These are phyloP conservation scores for Fomitopsis palustris DNA, from an alignment of 1,284 basidiomycete genomes.

Conservation along the genomic window DNA sequence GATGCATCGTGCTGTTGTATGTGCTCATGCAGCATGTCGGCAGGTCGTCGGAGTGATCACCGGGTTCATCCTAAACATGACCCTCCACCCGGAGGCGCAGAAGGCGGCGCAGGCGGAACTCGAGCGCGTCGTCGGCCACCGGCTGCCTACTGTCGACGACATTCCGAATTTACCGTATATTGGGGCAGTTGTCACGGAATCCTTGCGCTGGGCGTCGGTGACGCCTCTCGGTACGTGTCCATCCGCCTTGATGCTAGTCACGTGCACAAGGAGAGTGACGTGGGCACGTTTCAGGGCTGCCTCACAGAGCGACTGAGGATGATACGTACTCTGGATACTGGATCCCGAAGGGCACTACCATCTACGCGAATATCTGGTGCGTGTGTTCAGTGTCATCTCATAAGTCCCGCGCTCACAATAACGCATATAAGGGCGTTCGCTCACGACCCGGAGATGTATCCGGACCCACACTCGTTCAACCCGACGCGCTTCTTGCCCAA, in stretches of 20 bases:
- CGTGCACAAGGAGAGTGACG: background rate
- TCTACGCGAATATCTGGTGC: slow-evolving; percentile 19
- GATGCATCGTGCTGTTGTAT: background rate
- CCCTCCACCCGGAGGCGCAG: slow-evolving; percentile 20
- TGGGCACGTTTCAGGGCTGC: background rate
- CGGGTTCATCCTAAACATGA: slow-evolving; percentile 20
- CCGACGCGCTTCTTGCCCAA: slow-evolving; percentile 37
- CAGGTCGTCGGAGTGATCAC: slow-evolving; percentile 1
- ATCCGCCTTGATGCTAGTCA: background rate
- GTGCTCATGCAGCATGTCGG: background rate
- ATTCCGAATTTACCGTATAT: slow-evolving; percentile 13
- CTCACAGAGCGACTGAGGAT: slow-evolving; percentile 12
- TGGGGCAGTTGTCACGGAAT: slow-evolving; percentile 17
- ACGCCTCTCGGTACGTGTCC: slow-evolving; percentile 5
- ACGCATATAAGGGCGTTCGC: slow-evolving; percentile 35
- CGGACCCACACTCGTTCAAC: slow-evolving; percentile 33
- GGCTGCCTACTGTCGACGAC: slow-evolving; percentile 15
- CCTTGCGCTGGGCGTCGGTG: slow-evolving; percentile 13
- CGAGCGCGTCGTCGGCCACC: slow-evolving; percentile 17
- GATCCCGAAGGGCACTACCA: slow-evolving; percentile 22
- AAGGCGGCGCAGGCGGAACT: slow-evolving; percentile 26
- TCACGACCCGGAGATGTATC: slow-evolving; percentile 33
- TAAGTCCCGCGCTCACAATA: background rate
- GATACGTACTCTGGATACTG: slow-evolving; percentile 16
- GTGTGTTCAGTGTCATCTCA: background rate